A percentile compares a stretch with the other conserved stretches of the same genome.
phyloP scores from a whole-genome alignment of 371 early-diverging fungal genomes.

The Actinomortierella wolfii region DNA sequence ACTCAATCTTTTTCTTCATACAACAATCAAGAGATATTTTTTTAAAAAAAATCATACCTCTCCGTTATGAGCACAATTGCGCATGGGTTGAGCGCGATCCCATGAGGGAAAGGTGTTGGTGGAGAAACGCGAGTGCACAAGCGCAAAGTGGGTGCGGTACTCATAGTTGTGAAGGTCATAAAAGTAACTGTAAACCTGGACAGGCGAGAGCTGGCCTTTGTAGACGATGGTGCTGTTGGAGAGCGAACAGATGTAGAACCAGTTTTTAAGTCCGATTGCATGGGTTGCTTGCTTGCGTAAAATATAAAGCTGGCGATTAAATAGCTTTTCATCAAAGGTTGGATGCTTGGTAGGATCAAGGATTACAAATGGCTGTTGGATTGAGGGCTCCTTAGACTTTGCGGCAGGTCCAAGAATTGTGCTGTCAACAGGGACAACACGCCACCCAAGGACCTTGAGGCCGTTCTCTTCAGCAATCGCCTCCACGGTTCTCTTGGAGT shows the following conservation, averaged over 20 bases:
- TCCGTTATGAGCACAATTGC: constrained; percentile 98
- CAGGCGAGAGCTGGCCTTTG: constrained; percentile 94
- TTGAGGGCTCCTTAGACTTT: constrained; percentile 89
- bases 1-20: neutral
- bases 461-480: constrained; percentile 69
- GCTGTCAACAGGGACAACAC: constrained; percentile 84
- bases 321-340: constrained; percentile 69
- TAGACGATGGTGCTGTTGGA: constrained; percentile 92
- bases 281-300: constrained; percentile 91
- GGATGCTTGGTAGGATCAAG: constrained; percentile 44
- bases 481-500: constrained; percentile 79
- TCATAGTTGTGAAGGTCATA: constrained; percentile 82
- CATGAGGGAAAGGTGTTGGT: constrained; percentile 98
- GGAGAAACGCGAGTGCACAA: constrained; percentile 98
- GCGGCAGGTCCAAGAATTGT: constrained; percentile 90
- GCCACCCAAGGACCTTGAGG: constrained; percentile 88
- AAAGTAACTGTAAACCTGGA: constrained; percentile 93
- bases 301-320: constrained; percentile 88
- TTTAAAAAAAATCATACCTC: constrained; percentile 28
- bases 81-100: constrained; percentile 98
- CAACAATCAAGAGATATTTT: too few relatives aligned
- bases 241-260: constrained; percentile 96
- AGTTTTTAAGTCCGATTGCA: constrained; percentile 74
- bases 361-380: constrained; percentile 92
- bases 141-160: constrained; percentile 88